Percentiles rank a stretch among this genome's conserved stretches.
These are phyloP conservation scores for Candida lessepsii DNA, from an alignment of 805 yeast genomes.

Conservation along the genomic window DNA sequence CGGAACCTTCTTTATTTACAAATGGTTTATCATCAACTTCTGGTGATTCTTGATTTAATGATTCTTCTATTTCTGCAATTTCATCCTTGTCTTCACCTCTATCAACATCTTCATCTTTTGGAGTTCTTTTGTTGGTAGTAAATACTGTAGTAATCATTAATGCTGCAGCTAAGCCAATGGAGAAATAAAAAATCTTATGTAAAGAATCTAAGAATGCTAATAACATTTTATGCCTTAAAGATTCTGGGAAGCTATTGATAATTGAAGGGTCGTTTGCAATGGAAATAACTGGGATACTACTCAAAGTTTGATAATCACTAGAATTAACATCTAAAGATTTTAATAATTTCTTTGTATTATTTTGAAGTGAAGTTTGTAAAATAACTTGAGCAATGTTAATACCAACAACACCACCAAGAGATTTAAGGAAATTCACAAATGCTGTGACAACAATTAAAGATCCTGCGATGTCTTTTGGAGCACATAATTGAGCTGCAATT, in stretches of 20 bases:
- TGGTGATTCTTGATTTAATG: background rate
- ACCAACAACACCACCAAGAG: constrained; percentile 33
- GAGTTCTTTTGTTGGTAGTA: constrained; percentile 43
- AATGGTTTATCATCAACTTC: background rate
- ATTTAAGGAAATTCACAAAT: constrained; percentile 31
- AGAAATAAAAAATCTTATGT: constrained; percentile 39
- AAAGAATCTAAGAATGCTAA: constrained; percentile 38
- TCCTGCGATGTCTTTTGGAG: constrained; percentile 36
- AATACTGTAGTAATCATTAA: constrained; percentile 33
- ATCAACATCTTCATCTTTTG: constrained; percentile 27
- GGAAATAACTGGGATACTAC: constrained; percentile 13
- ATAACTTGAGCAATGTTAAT: constrained; percentile 33
- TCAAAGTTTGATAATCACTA: constrained; percentile 16
- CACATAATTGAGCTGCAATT: constrained; percentile 35
- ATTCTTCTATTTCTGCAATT: background rate
- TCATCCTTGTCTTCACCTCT: constrained; percentile 2
- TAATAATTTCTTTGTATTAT: constrained; percentile 16
- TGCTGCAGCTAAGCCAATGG: constrained; percentile 34
- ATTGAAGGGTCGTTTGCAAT: constrained; percentile 27
- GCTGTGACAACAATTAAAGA: constrained; percentile 35
- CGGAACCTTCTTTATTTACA: background rate
- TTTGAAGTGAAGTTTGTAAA: constrained; percentile 21
- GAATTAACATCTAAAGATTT: constrained; percentile 12
- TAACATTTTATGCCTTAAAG: constrained; percentile 21
- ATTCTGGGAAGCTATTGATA: constrained; percentile 25